Evolutionary conservation across 2,329 filamentous ascomycete genomes (phyloP).

Genomic region (Botrytis pseudocinerea): DNA sequence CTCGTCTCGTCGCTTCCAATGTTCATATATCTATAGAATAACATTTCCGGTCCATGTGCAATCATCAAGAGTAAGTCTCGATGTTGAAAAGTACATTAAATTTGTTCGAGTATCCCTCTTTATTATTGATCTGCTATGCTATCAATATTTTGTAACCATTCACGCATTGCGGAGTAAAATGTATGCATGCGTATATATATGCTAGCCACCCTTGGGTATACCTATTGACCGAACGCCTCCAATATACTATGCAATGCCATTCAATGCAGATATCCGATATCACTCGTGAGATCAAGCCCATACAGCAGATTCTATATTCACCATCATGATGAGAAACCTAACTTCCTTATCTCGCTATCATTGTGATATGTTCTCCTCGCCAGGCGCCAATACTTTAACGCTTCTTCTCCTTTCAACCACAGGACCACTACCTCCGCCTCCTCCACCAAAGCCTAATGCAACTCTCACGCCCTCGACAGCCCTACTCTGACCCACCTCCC

Average conservation of each 20-base stretch:
- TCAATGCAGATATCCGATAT: background rate
- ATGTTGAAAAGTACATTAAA: no score
- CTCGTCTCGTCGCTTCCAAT: no score
- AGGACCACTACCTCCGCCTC: constrained; percentile 25
- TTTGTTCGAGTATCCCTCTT: background rate
- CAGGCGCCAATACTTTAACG: constrained; percentile 56
- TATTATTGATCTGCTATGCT: background rate
- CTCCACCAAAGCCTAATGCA: constrained; percentile 43
- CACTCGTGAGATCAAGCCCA: background rate
- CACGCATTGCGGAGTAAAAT: background rate
- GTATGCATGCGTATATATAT: background rate
- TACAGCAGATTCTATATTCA: background rate
- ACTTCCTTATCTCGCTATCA: background rate
- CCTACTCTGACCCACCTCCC: constrained; percentile 59
- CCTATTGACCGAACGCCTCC: constrained; percentile 16
- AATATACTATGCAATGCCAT: constrained; percentile 6
- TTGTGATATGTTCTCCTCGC: constrained; percentile 29
- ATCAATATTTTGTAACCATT: background rate
- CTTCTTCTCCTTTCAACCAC: constrained; percentile 62
- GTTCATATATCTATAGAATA: no score
- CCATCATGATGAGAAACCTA: background rate
- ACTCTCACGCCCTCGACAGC: constrained; percentile 62
- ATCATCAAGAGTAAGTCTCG: no score
- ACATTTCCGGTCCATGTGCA: no score
- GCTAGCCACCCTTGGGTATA: constrained; percentile 12